Evolutionary conservation across 805 yeast species (phyloP), one percentile per base, ranked within the genome.

Genomic region (Candida peoriensis): DNA sequence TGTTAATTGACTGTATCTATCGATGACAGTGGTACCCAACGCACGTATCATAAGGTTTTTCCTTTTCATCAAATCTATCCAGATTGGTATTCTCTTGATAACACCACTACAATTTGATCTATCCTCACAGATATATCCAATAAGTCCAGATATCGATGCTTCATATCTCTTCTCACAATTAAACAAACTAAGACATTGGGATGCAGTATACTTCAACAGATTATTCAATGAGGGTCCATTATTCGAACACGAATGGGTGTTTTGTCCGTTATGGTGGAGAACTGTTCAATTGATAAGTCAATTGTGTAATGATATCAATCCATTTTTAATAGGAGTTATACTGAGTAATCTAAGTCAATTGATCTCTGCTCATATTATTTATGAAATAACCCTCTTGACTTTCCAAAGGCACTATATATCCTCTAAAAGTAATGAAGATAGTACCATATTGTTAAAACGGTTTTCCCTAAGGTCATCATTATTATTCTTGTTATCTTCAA

Each of bases 191-290:
- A 61, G 84, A 18, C 69, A 78, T 4, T 90, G 97, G 97, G 98
- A 90, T 55, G 69, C 80, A 2, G 93, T 88, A 0, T 88, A 79
- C 57, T 88, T 83, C 50, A 55, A 72, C 12, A 75, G 78, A 29
- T 55, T 79, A 36, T 74, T 83, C 22, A 52, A 58, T 8, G 56
- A 70, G 12, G 55, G 60, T 12, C 60, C 67, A 2, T 55, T 61
- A n/a, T 89, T 68, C 57, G 97, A 90, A 58, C 96, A 90, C 55
- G 95, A 88, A 58, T 83, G 76, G 69, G 97, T 94, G 5, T 90
- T 86, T 54, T 78, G 94, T 19, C 83, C 83, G 9, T 51, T 76
- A 2, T 90, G 96, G 95, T 70, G 81, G 64, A 52, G 73, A 17
- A 30, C 78, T 4, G 57, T 81, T 4, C 53, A 26, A 7, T 21